Evolutionary conservation across 176 grass and related monocot species (phyloP).

Genomic region (Aegilops longissima): DNA sequence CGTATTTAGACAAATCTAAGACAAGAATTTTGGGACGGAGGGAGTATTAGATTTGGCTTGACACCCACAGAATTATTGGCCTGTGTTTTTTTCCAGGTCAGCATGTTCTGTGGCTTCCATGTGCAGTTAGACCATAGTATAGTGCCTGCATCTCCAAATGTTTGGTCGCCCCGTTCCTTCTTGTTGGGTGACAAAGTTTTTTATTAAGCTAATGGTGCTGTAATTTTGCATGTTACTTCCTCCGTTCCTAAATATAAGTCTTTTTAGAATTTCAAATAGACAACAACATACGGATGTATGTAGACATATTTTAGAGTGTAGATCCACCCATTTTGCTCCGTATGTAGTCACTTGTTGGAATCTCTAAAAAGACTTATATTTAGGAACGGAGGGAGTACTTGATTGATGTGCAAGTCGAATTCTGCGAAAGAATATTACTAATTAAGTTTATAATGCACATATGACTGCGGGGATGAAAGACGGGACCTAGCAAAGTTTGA

Average conservation of each 20-base stretch:
- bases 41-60: not conserved
- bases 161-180: not conserved
- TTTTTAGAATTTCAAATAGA: too few species aligned
- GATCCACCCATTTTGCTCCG: too few species aligned
- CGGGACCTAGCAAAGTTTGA: too few species aligned
- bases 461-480: not conserved
- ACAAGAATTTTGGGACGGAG: too few species aligned
- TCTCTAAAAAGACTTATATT: too few species aligned
- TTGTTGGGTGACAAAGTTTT: not conserved
- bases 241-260: too few species aligned
- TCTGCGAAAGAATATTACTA: not conserved
- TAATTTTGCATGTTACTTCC: not conserved
- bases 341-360: too few species aligned
- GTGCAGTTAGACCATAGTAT: not conserved
- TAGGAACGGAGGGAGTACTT: too few species aligned
- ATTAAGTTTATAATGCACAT: not conserved
- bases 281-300: too few species aligned
- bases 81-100: conserved; percentile 7
- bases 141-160: not conserved
- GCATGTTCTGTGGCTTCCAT: not conserved
- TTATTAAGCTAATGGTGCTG: not conserved
- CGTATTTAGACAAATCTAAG: too few species aligned
- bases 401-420: not conserved
- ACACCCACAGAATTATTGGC: not conserved
- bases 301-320: too few species aligned